Conservation (phyloP, 2,329 filamentous ascomycete species). For the Colletotrichum sp. region DNA sequence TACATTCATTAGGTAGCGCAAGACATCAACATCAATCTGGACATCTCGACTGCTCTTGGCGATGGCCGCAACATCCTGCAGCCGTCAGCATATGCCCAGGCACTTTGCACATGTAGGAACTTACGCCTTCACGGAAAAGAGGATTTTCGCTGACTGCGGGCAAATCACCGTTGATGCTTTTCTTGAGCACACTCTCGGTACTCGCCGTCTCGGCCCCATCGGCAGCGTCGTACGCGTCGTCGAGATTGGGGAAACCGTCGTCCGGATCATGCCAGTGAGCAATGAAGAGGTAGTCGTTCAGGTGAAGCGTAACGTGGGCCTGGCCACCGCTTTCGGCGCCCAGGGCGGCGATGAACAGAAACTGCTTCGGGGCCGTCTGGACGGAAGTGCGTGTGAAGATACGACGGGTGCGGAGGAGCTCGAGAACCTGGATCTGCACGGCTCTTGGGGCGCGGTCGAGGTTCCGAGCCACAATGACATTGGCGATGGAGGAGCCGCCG, state of each 20-base stretch:
- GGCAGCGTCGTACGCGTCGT: slow-evolving; percentile 57
- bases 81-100: slow-evolving; percentile 23
- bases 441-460: slow-evolving; percentile 75
- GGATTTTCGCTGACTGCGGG: slow-evolving; percentile 25
- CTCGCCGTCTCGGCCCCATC: slow-evolving; percentile 37
- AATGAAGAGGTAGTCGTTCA: slow-evolving; percentile 86
- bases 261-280: slow-evolving; percentile 81
- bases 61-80: slow-evolving; percentile 63
- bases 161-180: slow-evolving; percentile 22
- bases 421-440: slow-evolving; percentile 80
- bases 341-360: slow-evolving; percentile 81
- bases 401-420: slow-evolving; percentile 81
- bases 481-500: slow-evolving; percentile 63
- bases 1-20: slow-evolving; percentile 87
- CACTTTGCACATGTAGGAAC: slow-evolving; percentile 3
- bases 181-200: slow-evolving; percentile 52
- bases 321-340: slow-evolving; percentile 50
- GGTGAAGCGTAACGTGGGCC: slow-evolving; percentile 57
- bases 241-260: slow-evolving; percentile 77
- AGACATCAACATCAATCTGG: slow-evolving; percentile 75
- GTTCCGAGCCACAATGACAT: slow-evolving; percentile 82
- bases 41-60: slow-evolving; percentile 63
- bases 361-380: slow-evolving; percentile 76
- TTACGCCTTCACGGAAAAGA: slow-evolving; percentile 49
- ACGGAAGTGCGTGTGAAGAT: slow-evolving; percentile 79